These are phyloP conservation scores for Penicillium taxi DNA, from an alignment of 495 filamentous ascomycete genomes.

Conservation along the genomic window DNA sequence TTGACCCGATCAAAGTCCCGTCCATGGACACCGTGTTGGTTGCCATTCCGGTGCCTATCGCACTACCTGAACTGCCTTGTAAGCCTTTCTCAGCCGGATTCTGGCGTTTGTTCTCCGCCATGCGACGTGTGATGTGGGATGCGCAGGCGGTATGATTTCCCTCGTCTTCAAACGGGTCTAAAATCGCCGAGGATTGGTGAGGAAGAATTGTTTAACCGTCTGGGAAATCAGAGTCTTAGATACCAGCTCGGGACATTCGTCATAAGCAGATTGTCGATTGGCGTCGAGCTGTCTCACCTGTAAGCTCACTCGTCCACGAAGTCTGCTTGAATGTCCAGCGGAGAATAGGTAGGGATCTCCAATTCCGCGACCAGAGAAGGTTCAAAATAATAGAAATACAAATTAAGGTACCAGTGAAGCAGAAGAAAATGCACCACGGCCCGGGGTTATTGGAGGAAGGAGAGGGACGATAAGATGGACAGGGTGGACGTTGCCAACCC, in stretches of 20 bases:
- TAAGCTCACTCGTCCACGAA: background rate
- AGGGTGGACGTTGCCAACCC: slow-evolving; percentile 12
- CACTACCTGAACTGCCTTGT: slow-evolving; percentile 19
- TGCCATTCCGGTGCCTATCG: slow-evolving; percentile 29
- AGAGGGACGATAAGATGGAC: slow-evolving; percentile 15
- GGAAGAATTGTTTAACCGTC: background rate
- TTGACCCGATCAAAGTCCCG: slow-evolving; percentile 40
- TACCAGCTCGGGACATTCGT: slow-evolving; percentile 3
- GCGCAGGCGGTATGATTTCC: slow-evolving; percentile 15
- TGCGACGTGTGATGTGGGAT: slow-evolving; percentile 14
- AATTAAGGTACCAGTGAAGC: background rate
- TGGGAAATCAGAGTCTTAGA: background rate
- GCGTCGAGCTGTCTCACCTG: slow-evolving; percentile 1
- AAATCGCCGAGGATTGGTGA: background rate
- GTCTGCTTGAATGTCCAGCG: background rate
- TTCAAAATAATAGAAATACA: background rate
- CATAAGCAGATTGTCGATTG: slow-evolving; percentile 3
- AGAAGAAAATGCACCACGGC: background rate
- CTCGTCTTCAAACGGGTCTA: slow-evolving; percentile 3
- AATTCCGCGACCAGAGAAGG: background rate
- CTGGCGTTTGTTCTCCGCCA: slow-evolving; percentile 45
- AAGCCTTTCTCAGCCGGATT: slow-evolving; percentile 34
- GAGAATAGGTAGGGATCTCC: background rate
- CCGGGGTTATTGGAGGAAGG: slow-evolving; percentile 9
- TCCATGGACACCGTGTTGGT: slow-evolving; percentile 39